Percentiles rank a stretch among this genome's conserved stretches.
Conservation (phyloP, 1,284 basidiomycete genomes). For the Marasmius tenuissimus region DNA sequence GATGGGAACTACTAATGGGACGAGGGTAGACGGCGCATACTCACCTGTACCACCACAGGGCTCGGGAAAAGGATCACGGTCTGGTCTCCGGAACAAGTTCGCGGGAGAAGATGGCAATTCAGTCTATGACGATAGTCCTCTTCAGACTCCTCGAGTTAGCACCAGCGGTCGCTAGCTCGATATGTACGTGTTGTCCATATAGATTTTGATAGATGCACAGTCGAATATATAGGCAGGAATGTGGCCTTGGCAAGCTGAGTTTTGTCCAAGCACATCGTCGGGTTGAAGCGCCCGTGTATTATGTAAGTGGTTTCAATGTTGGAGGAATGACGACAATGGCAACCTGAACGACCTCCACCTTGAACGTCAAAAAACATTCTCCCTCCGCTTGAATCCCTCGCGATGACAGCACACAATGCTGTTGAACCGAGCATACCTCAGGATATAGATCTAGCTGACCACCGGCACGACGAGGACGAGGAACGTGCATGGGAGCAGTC, state of each 20-base stretch:
- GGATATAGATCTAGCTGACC: not conserved
- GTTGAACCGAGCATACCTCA: not conserved
- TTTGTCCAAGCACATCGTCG: too few species aligned
- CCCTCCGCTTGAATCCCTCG: not conserved
- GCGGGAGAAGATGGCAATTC: conserved; percentile 45
- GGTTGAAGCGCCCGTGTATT: too few species aligned
- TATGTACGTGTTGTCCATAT: too few species aligned
- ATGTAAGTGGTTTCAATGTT: too few species aligned
- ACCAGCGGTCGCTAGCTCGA: not conserved
- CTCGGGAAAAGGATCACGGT: conserved; percentile 38
- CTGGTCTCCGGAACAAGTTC: not conserved
- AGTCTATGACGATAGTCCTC: conserved; percentile 45
- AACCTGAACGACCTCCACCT: not conserved
- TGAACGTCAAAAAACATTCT: not conserved
- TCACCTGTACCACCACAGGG: conserved; percentile 49
- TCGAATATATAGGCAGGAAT: too few species aligned
- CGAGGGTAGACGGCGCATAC: conserved; percentile 55
- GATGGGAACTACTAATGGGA: conserved; percentile 44
- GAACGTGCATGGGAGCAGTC: not conserved
- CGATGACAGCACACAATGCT: not conserved
- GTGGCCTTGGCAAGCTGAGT: too few species aligned
- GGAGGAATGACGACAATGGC: too few species aligned
- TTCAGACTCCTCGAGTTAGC: not conserved
- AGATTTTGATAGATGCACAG: too few species aligned
- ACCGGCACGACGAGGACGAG: conserved; percentile 5